These are phyloP conservation scores for Pharus latifolius DNA, from an alignment of 176 grass and related monocot species.

Conservation along the genomic window DNA sequence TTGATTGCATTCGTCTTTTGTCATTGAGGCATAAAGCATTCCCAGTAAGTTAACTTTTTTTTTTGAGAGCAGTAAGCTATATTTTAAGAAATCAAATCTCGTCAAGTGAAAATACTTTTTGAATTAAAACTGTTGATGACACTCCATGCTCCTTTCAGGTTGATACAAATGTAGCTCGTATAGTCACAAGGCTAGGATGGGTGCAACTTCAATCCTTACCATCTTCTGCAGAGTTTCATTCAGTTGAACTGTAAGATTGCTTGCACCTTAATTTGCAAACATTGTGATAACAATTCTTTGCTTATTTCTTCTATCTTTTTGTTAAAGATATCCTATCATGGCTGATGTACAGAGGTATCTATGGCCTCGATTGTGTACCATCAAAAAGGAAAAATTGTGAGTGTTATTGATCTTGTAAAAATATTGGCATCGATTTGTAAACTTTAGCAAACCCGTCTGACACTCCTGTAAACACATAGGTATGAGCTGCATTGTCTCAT, in stretches of 20 bases:
- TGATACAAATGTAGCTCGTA: constrained; percentile 45
- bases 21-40: constrained; percentile 46
- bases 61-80: too few species aligned
- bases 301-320: constrained; percentile 1
- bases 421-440: neutral
- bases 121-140: neutral
- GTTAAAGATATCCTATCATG: constrained; percentile 45
- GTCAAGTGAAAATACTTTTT: neutral
- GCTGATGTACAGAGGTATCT: constrained; percentile 42
- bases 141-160: constrained; percentile 28
- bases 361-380: constrained; percentile 46
- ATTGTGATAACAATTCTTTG: neutral
- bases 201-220: constrained; percentile 35
- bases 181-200: constrained; percentile 51
- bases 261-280: constrained; percentile 7
- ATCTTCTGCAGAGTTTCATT: constrained; percentile 26
- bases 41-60: constrained; percentile 31
- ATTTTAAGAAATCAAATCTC: neutral
- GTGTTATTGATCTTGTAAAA: neutral
- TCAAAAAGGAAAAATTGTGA: constrained; percentile 44
- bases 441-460: constrained; percentile 16
- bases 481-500: constrained; percentile 45
- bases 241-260: constrained; percentile 31
- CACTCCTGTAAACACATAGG: constrained; percentile 27
- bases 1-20: constrained; percentile 41